phyloP scores from a whole-genome alignment of 2,329 filamentous ascomycete genomes.

The Trichoderma oligosporum region DNA sequence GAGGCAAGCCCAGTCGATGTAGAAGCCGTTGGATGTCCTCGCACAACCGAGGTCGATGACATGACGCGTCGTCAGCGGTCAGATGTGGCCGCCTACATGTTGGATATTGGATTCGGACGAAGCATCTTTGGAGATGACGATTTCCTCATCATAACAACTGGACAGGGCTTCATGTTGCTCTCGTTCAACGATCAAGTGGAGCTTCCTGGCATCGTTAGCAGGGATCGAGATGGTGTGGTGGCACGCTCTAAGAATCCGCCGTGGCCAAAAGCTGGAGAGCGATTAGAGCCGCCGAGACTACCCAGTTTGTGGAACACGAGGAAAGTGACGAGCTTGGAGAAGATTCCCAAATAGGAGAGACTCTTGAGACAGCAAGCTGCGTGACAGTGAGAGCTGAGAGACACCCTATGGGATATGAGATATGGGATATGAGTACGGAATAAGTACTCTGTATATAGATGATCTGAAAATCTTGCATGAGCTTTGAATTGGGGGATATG shows the following conservation, averaged over 20 bases:
- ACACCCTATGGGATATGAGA: no score
- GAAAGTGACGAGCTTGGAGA: slow-evolving; percentile 13
- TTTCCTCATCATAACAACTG: slow-evolving; percentile 18
- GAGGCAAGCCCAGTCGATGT: background rate
- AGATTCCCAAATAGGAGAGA: no score
- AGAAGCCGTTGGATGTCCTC: background rate
- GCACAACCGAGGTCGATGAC: background rate
- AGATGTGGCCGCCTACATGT: slow-evolving; percentile 7
- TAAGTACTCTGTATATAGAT: no score
- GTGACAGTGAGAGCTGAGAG: no score
- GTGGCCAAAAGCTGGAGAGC: slow-evolving; percentile 7
- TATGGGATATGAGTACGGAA: no score
- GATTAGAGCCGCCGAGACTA: slow-evolving; percentile 17
- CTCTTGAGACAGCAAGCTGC: no score
- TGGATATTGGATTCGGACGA: slow-evolving; percentile 12
- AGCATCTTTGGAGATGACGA: slow-evolving; percentile 18
- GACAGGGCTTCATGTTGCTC: slow-evolving; percentile 15
- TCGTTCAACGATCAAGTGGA: slow-evolving; percentile 9
- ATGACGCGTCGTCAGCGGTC: background rate
- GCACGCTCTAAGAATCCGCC: slow-evolving; percentile 3
- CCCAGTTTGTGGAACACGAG: slow-evolving; percentile 15
- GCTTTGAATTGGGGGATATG: background rate
- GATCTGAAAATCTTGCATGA: background rate
- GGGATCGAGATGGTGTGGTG: background rate
- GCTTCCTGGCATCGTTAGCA: slow-evolving; percentile 5